Evolutionary conservation across 73 alveolate genomes (phyloP).

Genomic region (Paraurostyla sp.): DNA sequence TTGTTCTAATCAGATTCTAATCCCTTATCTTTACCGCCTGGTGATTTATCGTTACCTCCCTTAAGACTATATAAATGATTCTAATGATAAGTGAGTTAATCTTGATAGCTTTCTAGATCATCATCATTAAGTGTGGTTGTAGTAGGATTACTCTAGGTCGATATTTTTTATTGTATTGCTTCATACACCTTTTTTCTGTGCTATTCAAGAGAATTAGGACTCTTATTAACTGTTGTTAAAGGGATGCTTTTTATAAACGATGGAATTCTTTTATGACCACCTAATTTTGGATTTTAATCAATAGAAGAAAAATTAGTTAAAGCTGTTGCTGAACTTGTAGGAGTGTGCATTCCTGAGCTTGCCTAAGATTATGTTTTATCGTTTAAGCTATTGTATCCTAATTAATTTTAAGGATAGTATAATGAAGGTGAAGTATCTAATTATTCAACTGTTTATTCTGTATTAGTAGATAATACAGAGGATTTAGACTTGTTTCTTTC

Average conservation of each 20-base stretch:
- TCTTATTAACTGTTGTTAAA: constrained; percentile 1
- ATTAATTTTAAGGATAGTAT: background rate
- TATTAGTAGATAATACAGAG: background rate
- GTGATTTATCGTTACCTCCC: background rate
- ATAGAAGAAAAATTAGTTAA: background rate
- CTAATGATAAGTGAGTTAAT: background rate
- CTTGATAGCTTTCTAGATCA: background rate
- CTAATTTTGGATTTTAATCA: background rate
- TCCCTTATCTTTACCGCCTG: background rate
- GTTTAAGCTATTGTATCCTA: background rate
- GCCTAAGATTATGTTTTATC: background rate
- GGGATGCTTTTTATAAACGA: constrained; percentile 44
- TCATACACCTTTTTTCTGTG: constrained; percentile 28
- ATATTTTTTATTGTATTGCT: background rate
- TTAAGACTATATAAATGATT: background rate
- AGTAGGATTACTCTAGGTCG: background rate
- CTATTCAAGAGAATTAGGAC: constrained; percentile 29
- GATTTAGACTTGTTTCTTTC: constrained; percentile 33
- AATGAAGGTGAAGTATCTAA: constrained; percentile 19
- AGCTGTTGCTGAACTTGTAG: constrained; percentile 6
- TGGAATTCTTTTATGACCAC: constrained; percentile 52
- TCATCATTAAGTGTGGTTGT: constrained; percentile 5
- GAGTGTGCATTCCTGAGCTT: background rate
- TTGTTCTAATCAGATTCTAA: background rate
- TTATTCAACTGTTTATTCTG: constrained; percentile 21